phyloP scores from a whole-genome alignment of 495 filamentous ascomycete species.

The Neurospora sp. region DNA sequence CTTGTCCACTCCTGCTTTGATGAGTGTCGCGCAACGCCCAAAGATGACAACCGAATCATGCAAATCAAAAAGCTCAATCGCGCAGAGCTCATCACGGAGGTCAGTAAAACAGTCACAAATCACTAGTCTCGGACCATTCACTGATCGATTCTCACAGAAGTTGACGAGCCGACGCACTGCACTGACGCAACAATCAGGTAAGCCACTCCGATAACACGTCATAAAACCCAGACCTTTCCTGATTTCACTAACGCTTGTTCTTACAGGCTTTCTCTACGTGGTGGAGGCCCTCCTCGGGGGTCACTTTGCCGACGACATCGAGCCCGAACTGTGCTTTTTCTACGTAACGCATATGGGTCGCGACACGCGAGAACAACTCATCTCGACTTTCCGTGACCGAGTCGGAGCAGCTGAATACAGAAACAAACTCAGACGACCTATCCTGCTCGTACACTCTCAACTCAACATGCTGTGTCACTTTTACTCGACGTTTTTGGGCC shows the following conservation, averaged over 20 bases:
- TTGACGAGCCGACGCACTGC: neutral
- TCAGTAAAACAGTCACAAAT: neutral
- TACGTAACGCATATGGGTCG: neutral
- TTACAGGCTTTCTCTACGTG: neutral
- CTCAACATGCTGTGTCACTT: neutral
- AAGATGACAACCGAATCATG: neutral
- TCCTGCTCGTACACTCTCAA: neutral
- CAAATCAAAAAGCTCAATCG: neutral
- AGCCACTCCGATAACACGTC: neutral
- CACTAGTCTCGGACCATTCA: neutral
- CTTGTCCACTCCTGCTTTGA: neutral
- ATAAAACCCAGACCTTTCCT: neutral
- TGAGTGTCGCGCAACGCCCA: neutral
- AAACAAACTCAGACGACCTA: neutral
- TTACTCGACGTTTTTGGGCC: neutral
- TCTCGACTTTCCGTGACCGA: neutral
- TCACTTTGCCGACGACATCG: neutral
- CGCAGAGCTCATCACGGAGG: neutral
- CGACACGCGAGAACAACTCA: neutral
- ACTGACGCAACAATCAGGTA: neutral
- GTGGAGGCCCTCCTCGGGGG: neutral
- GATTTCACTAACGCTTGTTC: neutral
- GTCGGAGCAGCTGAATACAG: neutral
- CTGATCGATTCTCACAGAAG: neutral
- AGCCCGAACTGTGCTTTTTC: neutral